Evolutionary conservation across 1,284 basidiomycete genomes (phyloP), one percentile per base, ranked within the genome.

Genomic region (Puccinia horiana): DNA sequence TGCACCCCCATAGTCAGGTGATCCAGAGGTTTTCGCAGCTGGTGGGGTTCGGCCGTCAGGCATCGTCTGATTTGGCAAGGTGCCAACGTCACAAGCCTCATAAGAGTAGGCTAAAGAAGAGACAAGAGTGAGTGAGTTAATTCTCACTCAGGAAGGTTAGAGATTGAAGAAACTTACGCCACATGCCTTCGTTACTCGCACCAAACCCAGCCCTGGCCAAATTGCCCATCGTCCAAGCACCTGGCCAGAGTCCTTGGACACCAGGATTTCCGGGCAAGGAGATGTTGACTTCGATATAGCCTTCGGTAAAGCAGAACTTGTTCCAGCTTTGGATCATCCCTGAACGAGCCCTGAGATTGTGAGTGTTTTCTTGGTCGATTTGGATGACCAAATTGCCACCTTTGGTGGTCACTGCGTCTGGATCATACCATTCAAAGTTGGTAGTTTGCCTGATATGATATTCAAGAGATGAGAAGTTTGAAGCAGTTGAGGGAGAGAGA

Each of bases 231-330:
- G 92, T 93, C 94, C 94, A 96, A 83, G 92, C 49, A 67, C 84
- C 85, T 3, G 87, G 86, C 87, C 85, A 87, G 83, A 85, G 85
- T 6, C 88, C 89, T n/a, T 87, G 85, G 8, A 87, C 85, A 80
- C 89, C 89, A 85, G 90, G 91, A 23, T 88, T 88, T 0, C 96
- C 96, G 0, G 96, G 96, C 14, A 98, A 88, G n/a, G 90, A 90
- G 26, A 95, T 91, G 12, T 90, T 89, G 2, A 90, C 91, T 86
- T 96, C 94, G 81, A 98, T 89, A 86, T 95, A 95, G 0, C 95
- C 96, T 0, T 93, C 94, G 2, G 92, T 96, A 87, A 96, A 98
- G 88, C 96, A 97, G 83, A 98, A 88, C 87, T 95, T 93, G 88
- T 96, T 96, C 95, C 95, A 96, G 61, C 87, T 87, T 69, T 86